phyloP scores from a whole-genome alignment of 2,329 filamentous ascomycete genomes.

The Rhinocladiella similis region DNA sequence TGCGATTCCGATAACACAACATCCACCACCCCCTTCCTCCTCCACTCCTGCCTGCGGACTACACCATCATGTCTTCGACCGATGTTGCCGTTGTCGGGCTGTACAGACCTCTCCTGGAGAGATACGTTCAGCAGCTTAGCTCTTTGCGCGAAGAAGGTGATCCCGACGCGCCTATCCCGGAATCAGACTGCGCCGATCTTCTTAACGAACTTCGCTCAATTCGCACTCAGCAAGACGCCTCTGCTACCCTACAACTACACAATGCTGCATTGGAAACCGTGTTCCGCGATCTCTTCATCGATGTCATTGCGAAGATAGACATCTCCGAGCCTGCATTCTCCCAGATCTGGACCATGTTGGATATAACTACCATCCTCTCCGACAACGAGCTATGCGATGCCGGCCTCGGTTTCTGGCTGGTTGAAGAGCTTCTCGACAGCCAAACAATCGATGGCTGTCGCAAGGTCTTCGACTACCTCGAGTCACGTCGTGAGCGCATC shows the following conservation, averaged over 20 bases:
- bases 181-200: slow-evolving; percentile 27
- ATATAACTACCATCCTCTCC: slow-evolving; percentile 84
- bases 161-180: slow-evolving; percentile 13
- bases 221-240: slow-evolving; percentile 3
- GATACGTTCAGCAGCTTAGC: slow-evolving; percentile 12
- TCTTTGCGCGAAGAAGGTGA: slow-evolving; percentile 14
- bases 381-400: slow-evolving; percentile 73
- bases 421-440: slow-evolving; percentile 93
- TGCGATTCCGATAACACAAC: not conserved
- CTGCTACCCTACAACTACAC: slow-evolving; percentile 51
- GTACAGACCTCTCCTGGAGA: slow-evolving; percentile 24
- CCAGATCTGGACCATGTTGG: slow-evolving; percentile 88
- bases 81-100: slow-evolving; percentile 21
- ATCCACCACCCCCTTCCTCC: not conserved
- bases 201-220: slow-evolving; percentile 15
- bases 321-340: slow-evolving; percentile 80
- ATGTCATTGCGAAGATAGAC: slow-evolving; percentile 68
- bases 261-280: slow-evolving; percentile 80
- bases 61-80: slow-evolving; percentile 20
- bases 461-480: slow-evolving; percentile 89
- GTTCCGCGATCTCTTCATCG: slow-evolving; percentile 76
- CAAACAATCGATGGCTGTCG: slow-evolving; percentile 92
- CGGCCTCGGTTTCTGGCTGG: slow-evolving; percentile 80
- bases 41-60: not conserved
- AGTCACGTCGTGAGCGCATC: slow-evolving; percentile 86